Base-by-base conservation (phyloP, 1,284 basidiomycete species). In the Apiotrichum sp. region DNA sequence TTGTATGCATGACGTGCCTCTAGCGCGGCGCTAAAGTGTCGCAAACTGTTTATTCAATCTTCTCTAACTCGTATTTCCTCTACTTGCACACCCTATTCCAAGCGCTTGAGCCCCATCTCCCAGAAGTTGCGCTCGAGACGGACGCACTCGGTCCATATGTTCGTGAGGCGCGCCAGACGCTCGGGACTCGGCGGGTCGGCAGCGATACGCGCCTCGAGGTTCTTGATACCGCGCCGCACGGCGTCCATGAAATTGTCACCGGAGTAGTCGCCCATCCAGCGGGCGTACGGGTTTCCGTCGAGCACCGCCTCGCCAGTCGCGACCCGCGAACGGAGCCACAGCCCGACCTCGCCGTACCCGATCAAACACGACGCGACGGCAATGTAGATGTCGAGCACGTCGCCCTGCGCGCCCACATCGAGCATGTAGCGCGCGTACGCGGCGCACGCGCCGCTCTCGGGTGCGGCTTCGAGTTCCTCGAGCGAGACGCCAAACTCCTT, bases 261-360 rank as follows among this genome's bases (percentile, higher is more conserved):
- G 0, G 84, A 78, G 66, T 96, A 95, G 58, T 87, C 87, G 34
- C 89, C 82, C 57, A 93, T 89, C 91, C 92, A 95, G 50, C 65
- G 62, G 51, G 59, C 65, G 74, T 93, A 93, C 6, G 83, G 82
- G 67, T 93, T 93, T 1, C 80, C 81, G 6, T 86, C 81, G 50
- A 83, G 69, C 40, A 78, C 73, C 2, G 86, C 82, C 79, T 79
- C 72, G 1, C 80, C 79, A 34, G 72, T 70, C 22, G 69, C 64
- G 1, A 84, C 80, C 58, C 86, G 80, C 50, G 78, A 81, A 72
- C 81, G 82, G 47, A 88, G 77, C 86, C 84, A 93, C 42, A 89
- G 77, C 0, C 92, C 93, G 0, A 95, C 89, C 72, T 96, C 89
- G n/a, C 91, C 93, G 68, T 97, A 98, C 0, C 93, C 93, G 0